Evolutionary conservation across 257 asterid species (phyloP).

Genomic region (Solanum lycopersicoides): DNA sequence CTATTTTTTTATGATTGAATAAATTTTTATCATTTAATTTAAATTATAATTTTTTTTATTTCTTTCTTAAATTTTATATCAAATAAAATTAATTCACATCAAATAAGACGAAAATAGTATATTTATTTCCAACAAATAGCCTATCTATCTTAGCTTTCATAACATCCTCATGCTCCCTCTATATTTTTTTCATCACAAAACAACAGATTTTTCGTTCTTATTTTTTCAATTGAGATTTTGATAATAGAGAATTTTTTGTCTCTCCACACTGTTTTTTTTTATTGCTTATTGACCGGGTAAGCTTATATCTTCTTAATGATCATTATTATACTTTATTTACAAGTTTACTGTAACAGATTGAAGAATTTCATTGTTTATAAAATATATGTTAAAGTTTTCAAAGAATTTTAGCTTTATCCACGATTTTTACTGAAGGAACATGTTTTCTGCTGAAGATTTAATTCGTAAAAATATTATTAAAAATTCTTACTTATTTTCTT

Average conservation of each 20-base stretch:
- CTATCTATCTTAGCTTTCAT: not conserved
- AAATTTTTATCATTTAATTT: too few relatives aligned
- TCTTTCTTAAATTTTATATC: fast-evolving
- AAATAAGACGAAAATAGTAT: fast-evolving
- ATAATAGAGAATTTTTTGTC: not conserved
- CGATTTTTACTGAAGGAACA: not conserved
- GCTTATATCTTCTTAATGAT: not conserved
- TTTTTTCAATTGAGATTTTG: not conserved
- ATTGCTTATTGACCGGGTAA: not conserved
- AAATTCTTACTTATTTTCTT: too few relatives aligned
- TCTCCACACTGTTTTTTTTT: not conserved
- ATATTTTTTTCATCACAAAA: not conserved
- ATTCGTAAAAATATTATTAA: too few relatives aligned
- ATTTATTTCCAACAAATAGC: too few relatives aligned
- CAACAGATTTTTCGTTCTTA: too few relatives aligned
- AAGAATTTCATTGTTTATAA: not conserved
- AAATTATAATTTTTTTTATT: too few relatives aligned
- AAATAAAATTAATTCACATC: fast-evolving
- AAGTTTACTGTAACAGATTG: not conserved
- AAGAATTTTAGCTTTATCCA: not conserved
- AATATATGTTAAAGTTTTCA: not conserved
- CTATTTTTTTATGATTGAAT: fast-evolving
- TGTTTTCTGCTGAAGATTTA: not conserved
- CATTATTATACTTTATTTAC: not conserved
- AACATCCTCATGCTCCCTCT: too few relatives aligned